These are phyloP conservation scores for Malania oleifera DNA, from an alignment of 164 flowering plant species.

Conservation along the genomic window DNA sequence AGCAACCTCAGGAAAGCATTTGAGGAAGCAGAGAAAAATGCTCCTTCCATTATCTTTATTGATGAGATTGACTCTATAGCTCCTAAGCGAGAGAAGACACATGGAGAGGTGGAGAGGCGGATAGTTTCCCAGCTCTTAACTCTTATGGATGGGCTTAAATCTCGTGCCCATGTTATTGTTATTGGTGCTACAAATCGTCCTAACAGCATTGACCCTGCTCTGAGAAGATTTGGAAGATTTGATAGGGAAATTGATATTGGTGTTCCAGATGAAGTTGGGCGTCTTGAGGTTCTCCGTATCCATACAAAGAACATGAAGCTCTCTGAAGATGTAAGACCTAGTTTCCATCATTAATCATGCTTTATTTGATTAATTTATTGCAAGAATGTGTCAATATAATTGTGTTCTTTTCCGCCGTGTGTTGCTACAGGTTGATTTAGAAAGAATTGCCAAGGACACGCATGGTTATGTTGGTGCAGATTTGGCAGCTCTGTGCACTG, in stretches of 20 bases:
- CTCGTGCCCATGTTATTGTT: conserved; percentile 83
- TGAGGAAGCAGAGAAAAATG: conserved; percentile 89
- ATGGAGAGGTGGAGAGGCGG: conserved; percentile 85
- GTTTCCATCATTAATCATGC: not conserved
- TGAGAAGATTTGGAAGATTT: conserved; percentile 83
- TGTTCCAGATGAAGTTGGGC: conserved; percentile 87
- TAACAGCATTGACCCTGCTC: conserved; percentile 86
- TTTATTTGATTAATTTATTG: not conserved
- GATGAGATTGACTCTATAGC: conserved; percentile 88
- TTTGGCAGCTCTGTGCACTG: conserved; percentile 22
- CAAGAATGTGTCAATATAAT: not conserved
- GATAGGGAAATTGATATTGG: conserved; percentile 87
- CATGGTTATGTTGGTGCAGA: conserved; percentile 22
- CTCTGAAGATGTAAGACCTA: conserved; percentile 56
- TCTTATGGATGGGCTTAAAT: conserved; percentile 81
- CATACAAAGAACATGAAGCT: conserved; percentile 93
- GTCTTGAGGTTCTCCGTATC: conserved; percentile 85
- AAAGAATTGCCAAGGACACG: conserved; percentile 15
- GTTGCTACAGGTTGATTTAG: conserved; percentile 15
- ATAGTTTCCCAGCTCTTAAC: conserved; percentile 85
- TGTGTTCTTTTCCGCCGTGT: too few species aligned
- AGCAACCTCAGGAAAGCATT: conserved; percentile 88
- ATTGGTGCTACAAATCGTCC: conserved; percentile 88
- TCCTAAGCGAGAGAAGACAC: conserved; percentile 82
- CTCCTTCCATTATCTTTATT: conserved; percentile 76